Conservation (phyloP, 1,139 yeast genomes). For the Suhomyces terraborum region DNA sequence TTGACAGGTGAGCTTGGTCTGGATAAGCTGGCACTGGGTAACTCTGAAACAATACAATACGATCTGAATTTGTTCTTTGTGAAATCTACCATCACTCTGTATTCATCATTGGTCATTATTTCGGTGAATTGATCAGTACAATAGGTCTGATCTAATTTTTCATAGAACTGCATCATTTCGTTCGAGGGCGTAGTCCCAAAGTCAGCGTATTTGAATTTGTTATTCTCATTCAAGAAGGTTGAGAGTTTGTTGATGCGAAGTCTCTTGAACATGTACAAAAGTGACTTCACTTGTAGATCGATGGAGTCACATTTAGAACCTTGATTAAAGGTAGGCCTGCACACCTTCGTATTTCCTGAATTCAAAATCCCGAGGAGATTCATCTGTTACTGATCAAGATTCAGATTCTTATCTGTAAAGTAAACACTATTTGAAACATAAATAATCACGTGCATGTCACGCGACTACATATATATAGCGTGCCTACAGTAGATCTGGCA, state of each 20-base stretch:
- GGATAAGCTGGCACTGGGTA: conserved; percentile 35
- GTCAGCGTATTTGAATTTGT: conserved; percentile 23
- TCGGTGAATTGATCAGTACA: conserved; percentile 47
- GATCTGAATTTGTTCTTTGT: conserved; percentile 65
- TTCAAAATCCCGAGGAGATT: conserved; percentile 10
- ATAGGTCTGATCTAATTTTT: conserved; percentile 55
- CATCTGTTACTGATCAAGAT: conserved; percentile 1
- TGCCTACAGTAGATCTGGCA: no score
- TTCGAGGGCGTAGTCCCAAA: neutral
- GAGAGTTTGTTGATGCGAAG: conserved; percentile 47
- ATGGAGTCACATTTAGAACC: conserved; percentile 56
- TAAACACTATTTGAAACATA: conserved; percentile 11
- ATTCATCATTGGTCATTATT: conserved; percentile 52
- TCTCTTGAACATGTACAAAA: conserved; percentile 58
- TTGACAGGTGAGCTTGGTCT: conserved; percentile 24
- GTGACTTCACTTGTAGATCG: conserved; percentile 59
- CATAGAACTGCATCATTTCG: conserved; percentile 13
- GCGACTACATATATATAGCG: no score
- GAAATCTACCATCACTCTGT: conserved; percentile 65
- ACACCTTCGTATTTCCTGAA: conserved; percentile 2
- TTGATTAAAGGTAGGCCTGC: conserved; percentile 49
- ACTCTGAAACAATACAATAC: conserved; percentile 52
- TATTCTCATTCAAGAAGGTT: conserved; percentile 35
- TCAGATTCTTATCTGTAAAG: conserved; percentile 2
- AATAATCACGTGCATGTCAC: neutral